phyloP scores from a whole-genome alignment of 805 yeast species.

The Kazachstania kunashirensis region DNA sequence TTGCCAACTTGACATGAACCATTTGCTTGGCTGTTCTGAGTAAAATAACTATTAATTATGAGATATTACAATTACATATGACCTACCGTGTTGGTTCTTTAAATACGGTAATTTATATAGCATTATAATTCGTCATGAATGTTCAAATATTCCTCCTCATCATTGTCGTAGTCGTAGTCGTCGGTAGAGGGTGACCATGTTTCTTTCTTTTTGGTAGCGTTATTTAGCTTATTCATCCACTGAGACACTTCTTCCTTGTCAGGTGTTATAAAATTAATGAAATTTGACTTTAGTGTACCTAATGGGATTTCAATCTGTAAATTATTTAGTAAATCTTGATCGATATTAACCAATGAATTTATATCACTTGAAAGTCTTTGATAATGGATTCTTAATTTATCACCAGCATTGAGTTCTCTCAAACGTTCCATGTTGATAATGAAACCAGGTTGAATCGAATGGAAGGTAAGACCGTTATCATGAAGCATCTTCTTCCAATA shows the following conservation, averaged over 20 bases:
- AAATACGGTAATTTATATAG: too few relatives aligned
- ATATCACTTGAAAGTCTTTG: slow-evolving; percentile 75
- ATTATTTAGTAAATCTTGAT: slow-evolving; percentile 90
- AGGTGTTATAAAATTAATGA: background rate
- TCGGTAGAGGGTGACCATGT: too few relatives aligned
- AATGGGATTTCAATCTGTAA: slow-evolving; percentile 47
- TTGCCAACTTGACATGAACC: too few relatives aligned
- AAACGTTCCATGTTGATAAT: slow-evolving; percentile 67
- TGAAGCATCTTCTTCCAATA: slow-evolving; percentile 67
- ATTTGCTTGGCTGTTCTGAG: too few relatives aligned
- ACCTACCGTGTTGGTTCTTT: too few relatives aligned
- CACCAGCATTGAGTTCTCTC: slow-evolving; percentile 65
- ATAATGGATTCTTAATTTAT: slow-evolving; percentile 70
- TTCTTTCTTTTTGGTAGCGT: too few relatives aligned
- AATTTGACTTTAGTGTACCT: slow-evolving; percentile 3
- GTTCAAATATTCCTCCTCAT: too few relatives aligned
- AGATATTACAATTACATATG: too few relatives aligned
- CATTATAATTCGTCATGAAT: too few relatives aligned
- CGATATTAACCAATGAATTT: slow-evolving; percentile 68
- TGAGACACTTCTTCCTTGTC: background rate
- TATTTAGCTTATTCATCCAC: background rate
- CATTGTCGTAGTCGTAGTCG: too few relatives aligned
- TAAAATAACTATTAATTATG: too few relatives aligned
- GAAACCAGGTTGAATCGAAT: slow-evolving; percentile 78
- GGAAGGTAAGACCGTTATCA: slow-evolving; percentile 43